Conservation (phyloP, 495 filamentous ascomycete species). For the Saxophila tyrrhenica region DNA sequence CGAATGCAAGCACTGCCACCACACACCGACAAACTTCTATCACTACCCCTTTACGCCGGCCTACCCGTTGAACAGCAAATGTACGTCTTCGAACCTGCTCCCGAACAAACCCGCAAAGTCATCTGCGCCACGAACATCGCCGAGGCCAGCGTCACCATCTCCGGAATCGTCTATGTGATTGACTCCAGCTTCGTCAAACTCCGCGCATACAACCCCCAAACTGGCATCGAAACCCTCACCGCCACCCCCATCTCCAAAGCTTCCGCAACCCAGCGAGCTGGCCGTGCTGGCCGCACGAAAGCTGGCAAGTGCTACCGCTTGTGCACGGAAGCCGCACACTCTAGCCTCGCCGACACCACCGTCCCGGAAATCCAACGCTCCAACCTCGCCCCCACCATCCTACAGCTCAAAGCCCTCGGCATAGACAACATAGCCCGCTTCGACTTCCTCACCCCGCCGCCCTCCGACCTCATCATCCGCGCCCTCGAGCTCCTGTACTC, state of each 20-base stretch:
- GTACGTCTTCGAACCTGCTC: constrained; percentile 32
- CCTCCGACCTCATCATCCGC: constrained; percentile 74
- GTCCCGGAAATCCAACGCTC: constrained; percentile 88
- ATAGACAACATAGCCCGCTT: constrained; percentile 94
- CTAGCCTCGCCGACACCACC: constrained; percentile 58
- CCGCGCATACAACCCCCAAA: constrained; percentile 73
- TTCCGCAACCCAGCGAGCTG: constrained; percentile 82
- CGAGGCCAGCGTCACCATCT: constrained; percentile 35
- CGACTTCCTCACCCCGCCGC: constrained; percentile 78
- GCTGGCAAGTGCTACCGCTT: constrained; percentile 92
- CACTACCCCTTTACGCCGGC: constrained; percentile 32
- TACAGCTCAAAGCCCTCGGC: constrained; percentile 91
- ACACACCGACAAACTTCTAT: constrained; percentile 17
- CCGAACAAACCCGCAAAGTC: constrained; percentile 29
- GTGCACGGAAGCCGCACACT: constrained; percentile 70
- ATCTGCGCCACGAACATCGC: constrained; percentile 34
- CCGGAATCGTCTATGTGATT: constrained; percentile 32
- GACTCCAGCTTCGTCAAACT: constrained; percentile 69
- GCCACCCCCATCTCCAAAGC: constrained; percentile 81
- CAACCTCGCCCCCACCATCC: constrained; percentile 78
- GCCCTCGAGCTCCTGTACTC: constrained; percentile 84
- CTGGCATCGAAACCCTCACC: constrained; percentile 87
- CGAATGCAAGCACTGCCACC: constrained; percentile 19
- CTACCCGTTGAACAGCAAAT: constrained; percentile 32
- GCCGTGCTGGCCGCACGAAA: constrained; percentile 81